Percentiles rank a stretch among this genome's conserved stretches.
phyloP scores from a whole-genome alignment of 2,329 filamentous ascomycete genomes.

The Chaetoscypha palmicola region DNA sequence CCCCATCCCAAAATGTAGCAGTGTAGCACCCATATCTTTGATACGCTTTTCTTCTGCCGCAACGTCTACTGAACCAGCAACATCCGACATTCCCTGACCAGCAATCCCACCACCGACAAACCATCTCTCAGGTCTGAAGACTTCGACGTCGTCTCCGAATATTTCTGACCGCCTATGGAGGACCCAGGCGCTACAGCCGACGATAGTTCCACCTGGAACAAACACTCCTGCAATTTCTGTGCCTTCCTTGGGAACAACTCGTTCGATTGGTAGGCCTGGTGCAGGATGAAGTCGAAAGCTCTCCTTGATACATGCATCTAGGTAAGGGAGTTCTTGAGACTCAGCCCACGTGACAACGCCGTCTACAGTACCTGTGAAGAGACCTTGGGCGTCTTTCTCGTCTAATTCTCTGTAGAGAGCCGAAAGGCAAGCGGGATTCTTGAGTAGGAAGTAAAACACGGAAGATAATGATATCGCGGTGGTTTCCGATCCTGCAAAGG shows the following conservation, averaged over 20 bases:
- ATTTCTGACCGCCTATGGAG: conserved; percentile 61
- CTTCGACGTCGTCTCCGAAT: conserved; percentile 61
- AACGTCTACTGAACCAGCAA: conserved; percentile 14
- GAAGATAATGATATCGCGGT: conserved; percentile 67
- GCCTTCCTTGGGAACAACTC: conserved; percentile 60
- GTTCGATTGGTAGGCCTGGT: conserved; percentile 64
- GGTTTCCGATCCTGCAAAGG: conserved; percentile 70
- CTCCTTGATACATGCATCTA: conserved; percentile 74
- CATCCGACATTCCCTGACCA: not conserved
- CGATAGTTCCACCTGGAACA: conserved; percentile 63
- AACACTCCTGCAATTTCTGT: conserved; percentile 54
- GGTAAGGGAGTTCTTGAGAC: conserved; percentile 62
- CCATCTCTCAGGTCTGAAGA: conserved; percentile 64
- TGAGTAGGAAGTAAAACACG: conserved; percentile 68
- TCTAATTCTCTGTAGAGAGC: conserved; percentile 58
- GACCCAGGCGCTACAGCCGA: conserved; percentile 70
- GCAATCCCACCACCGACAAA: conserved; percentile 36
- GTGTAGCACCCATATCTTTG: conserved; percentile 60
- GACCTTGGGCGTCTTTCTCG: conserved; percentile 44
- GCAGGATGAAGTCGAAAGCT: conserved; percentile 71
- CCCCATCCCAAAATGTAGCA: conserved; percentile 69
- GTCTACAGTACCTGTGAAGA: conserved; percentile 44
- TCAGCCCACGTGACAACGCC: conserved; percentile 64
- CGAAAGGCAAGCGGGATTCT: conserved; percentile 48
- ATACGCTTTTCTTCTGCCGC: conserved; percentile 45